Conservation (phyloP, 2,329 filamentous ascomycete species). For the Xylariaceae sp. region DNA sequence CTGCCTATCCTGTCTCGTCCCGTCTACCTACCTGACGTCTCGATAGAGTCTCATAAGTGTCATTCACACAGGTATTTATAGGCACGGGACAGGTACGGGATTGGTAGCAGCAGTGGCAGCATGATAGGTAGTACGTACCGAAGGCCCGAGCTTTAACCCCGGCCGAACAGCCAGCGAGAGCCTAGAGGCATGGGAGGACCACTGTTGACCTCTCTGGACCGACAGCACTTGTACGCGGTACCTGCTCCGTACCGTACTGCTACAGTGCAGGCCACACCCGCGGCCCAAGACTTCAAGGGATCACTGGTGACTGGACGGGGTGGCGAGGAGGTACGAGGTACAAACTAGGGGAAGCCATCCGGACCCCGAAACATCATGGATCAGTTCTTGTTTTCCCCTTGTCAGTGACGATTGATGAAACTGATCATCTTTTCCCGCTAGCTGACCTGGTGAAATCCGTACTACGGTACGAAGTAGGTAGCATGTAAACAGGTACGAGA, state of each 20-base stretch:
- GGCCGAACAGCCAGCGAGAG: neutral
- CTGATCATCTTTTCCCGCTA: slow-evolving; percentile 7
- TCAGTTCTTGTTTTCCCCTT: slow-evolving; percentile 4
- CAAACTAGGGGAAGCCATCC: slow-evolving; percentile 22
- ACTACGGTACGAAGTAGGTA: too few relatives aligned
- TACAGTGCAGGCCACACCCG: neutral
- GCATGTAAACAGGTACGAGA: too few relatives aligned
- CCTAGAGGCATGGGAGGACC: neutral
- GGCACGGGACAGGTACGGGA: too few relatives aligned
- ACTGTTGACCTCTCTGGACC: neutral
- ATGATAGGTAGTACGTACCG: too few relatives aligned
- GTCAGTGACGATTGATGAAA: slow-evolving; percentile 8
- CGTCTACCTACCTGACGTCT: too few relatives aligned
- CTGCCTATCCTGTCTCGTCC: too few relatives aligned
- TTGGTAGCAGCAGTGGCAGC: too few relatives aligned
- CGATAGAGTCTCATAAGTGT: too few relatives aligned
- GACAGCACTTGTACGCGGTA: neutral
- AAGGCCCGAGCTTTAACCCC: too few relatives aligned
- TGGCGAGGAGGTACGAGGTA: slow-evolving; percentile 1
- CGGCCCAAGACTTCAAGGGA: neutral
- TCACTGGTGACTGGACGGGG: neutral
- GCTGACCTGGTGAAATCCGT: too few relatives aligned
- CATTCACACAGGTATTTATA: too few relatives aligned
- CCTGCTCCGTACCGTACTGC: neutral
- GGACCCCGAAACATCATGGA: slow-evolving; percentile 6